Evolutionary conservation across 257 asterid genomes (phyloP), one percentile per base, ranked within the genome.

Genomic region (Primulina huaijiensis): DNA sequence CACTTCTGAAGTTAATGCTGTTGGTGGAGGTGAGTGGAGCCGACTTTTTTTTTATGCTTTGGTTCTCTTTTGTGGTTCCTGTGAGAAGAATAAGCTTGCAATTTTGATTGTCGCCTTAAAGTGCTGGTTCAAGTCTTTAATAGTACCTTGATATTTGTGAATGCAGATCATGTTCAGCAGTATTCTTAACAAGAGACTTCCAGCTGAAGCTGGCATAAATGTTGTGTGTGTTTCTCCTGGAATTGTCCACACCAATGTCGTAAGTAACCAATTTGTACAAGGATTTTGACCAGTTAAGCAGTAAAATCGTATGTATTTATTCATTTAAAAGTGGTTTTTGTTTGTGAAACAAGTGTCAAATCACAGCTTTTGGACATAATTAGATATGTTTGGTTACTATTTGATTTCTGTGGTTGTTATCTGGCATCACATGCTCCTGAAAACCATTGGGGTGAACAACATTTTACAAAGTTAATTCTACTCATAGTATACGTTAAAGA

Each of bases 131-230:
- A 43, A 43, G 50, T 43, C 17, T 29, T 27, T 31, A 25, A 70
- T 82, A 69, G 78, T 64, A 60, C 74, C 61, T 62, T 68, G 56
- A 65, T 74, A 50, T 63, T 71, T 67, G 63, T 63, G 30, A 62
- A 76, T 80, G 81, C 96, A 94, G 99, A 70, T 94, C 70, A 89
- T 91, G 98, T 89, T 89, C 82, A 89, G 97, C 83, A 91, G 96
- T 76, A 79, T 89, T 75, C 95, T 94, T 69, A 92, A 91, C 56
- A 94, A 94, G 82, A 83, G 88, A 72, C 73, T 94, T 77, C 97
- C 99, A 63, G 81, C 88, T 66, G 97, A 94, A 91, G 78, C 95
- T 73, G 98, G 98, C 73, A 81, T 94, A 79, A 87, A 86, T 72
- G 80, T 88, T 65, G 81, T 78, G 21, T 94, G 99, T 75, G 95